Percentiles rank a stretch among this genome's conserved stretches.
Conservation (phyloP, 176 grass and related monocot species). For the Oryza meyeriana region DNA sequence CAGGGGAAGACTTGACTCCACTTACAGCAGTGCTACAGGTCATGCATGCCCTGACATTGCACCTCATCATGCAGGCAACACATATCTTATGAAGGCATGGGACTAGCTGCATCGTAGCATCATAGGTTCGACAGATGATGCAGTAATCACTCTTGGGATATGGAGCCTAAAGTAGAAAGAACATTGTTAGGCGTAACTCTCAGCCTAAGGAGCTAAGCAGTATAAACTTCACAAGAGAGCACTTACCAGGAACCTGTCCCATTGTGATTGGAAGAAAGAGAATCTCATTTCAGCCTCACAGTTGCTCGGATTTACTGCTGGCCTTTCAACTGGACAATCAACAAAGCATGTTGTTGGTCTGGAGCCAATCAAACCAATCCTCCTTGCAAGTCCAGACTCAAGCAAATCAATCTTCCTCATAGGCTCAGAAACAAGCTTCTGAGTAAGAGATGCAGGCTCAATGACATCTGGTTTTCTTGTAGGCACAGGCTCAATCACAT, state of each 20-base stretch:
- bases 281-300: slow-evolving; percentile 38
- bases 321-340: slow-evolving; percentile 41
- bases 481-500: background rate
- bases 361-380: slow-evolving; percentile 24
- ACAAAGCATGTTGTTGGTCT: slow-evolving; percentile 29
- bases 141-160: slow-evolving; percentile 43
- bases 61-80: slow-evolving; percentile 54
- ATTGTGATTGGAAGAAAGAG: slow-evolving; percentile 59
- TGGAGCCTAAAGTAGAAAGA: slow-evolving; percentile 33
- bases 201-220: background rate
- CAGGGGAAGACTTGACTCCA: slow-evolving; percentile 47
- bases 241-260: slow-evolving; percentile 59
- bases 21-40: slow-evolving; percentile 43
- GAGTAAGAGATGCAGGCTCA: background rate
- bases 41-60: slow-evolving; percentile 50
- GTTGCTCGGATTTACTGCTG: slow-evolving; percentile 30
- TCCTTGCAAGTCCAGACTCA: slow-evolving; percentile 27
- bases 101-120: slow-evolving; percentile 44
- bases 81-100: slow-evolving; percentile 61
- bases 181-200: slow-evolving; percentile 20
- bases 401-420: slow-evolving; percentile 21
- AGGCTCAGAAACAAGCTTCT: background rate
- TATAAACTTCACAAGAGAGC: slow-evolving; percentile 7
- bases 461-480: background rate
- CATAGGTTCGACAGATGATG: slow-evolving; percentile 52